Evolutionary conservation across 768 basidiomycete species (phyloP).

Genomic region (Tricholomella constricta): DNA sequence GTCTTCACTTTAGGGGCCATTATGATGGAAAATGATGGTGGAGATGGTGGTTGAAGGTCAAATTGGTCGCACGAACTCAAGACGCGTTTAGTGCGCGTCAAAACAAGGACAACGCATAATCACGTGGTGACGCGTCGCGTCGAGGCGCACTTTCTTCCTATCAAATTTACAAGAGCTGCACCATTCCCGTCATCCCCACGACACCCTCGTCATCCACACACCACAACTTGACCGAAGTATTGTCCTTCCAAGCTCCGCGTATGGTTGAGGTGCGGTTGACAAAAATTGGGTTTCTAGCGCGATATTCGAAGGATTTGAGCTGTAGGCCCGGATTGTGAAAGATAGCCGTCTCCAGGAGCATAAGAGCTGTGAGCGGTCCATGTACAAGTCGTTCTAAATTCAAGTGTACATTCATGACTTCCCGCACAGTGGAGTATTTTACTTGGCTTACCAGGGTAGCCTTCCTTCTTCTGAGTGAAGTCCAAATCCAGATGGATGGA

Average conservation of each 20-base stretch:
- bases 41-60: slow-evolving; percentile 13
- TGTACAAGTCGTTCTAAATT: slow-evolving; percentile 76
- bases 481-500: slow-evolving; percentile 82
- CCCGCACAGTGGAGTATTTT: background rate
- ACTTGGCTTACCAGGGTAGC: slow-evolving; percentile 60
- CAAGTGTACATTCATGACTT: background rate
- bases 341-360: slow-evolving; percentile 66
- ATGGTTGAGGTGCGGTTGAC: slow-evolving; percentile 53
- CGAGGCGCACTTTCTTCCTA: background rate
- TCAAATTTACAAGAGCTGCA: slow-evolving; percentile 25
- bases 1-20: slow-evolving; percentile 18
- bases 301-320: slow-evolving; percentile 63
- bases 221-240: slow-evolving; percentile 50
- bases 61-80: slow-evolving; percentile 10
- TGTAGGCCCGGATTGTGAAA: slow-evolving; percentile 49
- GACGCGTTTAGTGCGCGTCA: slow-evolving; percentile 15
- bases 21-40: background rate
- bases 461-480: slow-evolving; percentile 66
- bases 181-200: slow-evolving; percentile 68
- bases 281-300: slow-evolving; percentile 65
- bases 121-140: slow-evolving; percentile 7
- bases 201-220: slow-evolving; percentile 57
- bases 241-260: slow-evolving; percentile 44
- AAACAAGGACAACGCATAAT: slow-evolving; percentile 16
- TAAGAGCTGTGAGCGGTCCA: slow-evolving; percentile 78